These are phyloP conservation scores for Fraxinus americana DNA, from an alignment of 257 asterid genomes.

Conservation along the genomic window DNA sequence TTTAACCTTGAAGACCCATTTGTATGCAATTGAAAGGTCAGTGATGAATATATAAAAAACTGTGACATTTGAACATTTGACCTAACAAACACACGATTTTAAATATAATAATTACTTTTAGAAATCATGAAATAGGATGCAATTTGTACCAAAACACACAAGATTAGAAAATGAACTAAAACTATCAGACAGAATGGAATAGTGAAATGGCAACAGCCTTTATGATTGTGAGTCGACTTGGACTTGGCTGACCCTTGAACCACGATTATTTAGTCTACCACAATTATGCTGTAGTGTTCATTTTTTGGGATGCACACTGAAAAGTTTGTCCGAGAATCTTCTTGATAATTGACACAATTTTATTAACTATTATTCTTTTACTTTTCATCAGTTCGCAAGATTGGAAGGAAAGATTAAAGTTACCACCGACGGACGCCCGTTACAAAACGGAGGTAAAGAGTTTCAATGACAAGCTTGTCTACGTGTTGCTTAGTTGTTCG, in stretches of 20 bases:
- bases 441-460: conserved; percentile 66
- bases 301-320: neutral
- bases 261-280: neutral
- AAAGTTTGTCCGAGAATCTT: neutral
- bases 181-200: neutral
- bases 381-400: conserved; percentile 55
- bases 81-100: neutral
- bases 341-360: conserved; percentile 9
- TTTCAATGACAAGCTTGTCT: neutral
- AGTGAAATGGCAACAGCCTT: neutral
- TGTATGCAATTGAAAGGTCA: neutral
- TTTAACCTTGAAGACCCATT: neutral
- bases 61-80: neutral
- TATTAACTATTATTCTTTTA: conserved; percentile 12
- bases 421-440: conserved; percentile 66
- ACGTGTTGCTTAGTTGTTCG: neutral
- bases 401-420: conserved; percentile 64
- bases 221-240: neutral
- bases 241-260: neutral
- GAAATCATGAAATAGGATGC: neutral
- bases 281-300: neutral
- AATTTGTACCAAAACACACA: neutral
- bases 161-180: neutral
- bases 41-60: neutral
- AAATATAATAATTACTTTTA: neutral